phyloP scores from a whole-genome alignment of 768 basidiomycete genomes.

The Boletus reticulatus region DNA sequence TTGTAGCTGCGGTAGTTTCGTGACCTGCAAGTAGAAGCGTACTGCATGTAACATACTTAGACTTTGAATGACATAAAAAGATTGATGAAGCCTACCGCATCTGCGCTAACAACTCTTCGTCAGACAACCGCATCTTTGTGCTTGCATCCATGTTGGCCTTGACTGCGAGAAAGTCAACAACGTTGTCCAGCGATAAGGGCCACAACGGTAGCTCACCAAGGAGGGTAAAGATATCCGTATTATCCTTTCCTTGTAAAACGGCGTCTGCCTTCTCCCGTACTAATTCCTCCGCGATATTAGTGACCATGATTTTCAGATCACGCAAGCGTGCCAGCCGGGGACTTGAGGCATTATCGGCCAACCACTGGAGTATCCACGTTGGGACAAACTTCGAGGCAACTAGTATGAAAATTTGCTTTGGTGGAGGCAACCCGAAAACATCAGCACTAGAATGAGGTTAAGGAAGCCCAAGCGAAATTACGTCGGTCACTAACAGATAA shows the following conservation, averaged over 20 bases:
- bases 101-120: slow-evolving; percentile 8
- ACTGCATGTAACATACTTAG: slow-evolving; percentile 13
- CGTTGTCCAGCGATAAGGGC: not conserved
- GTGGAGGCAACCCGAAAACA: slow-evolving; percentile 6
- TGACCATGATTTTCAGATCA: not conserved
- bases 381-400: slow-evolving; percentile 6
- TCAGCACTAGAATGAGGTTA: slow-evolving; percentile 1
- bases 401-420: slow-evolving; percentile 4
- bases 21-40: slow-evolving; percentile 48
- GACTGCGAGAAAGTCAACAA: slow-evolving; percentile 3
- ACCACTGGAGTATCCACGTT: not conserved
- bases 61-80: too few relatives aligned
- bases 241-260: slow-evolving; percentile 4
- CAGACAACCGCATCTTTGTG: slow-evolving; percentile 12
- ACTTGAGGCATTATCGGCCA: not conserved
- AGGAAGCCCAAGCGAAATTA: too few relatives aligned
- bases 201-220: slow-evolving; percentile 31
- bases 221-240: slow-evolving; percentile 25
- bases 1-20: slow-evolving; percentile 56
- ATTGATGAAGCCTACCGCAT: slow-evolving; percentile 9
- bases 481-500: not conserved
- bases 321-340: not conserved
- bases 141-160: slow-evolving; percentile 22
- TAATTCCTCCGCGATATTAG: not conserved
- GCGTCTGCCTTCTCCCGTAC: slow-evolving; percentile 6